phyloP scores from a whole-genome alignment of 2,329 filamentous ascomycete genomes.

The Ophiocordyceps robertsii region DNA sequence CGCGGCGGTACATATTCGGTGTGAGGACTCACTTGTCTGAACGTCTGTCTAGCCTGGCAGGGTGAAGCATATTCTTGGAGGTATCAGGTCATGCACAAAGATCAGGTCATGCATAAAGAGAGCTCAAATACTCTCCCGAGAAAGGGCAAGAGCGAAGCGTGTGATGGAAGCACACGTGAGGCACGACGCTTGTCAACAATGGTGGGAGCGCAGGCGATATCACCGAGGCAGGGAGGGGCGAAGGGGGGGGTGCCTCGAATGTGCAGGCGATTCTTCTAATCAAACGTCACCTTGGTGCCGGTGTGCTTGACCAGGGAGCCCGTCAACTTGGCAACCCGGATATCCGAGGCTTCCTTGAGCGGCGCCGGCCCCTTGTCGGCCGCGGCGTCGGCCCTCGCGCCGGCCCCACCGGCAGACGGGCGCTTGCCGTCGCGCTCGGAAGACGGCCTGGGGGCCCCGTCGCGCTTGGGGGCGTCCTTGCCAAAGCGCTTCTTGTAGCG shows the following conservation, averaged over 20 bases:
- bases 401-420: conserved; percentile 15
- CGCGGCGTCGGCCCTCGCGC: conserved; percentile 2
- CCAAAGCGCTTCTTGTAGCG: conserved; percentile 92
- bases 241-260: not conserved
- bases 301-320: conserved; percentile 66
- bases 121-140: too few species aligned
- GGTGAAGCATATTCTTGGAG: too few species aligned
- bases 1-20: too few species aligned
- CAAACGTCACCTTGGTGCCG: conserved; percentile 75
- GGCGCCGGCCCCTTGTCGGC: conserved; percentile 23
- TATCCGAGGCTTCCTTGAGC: conserved; percentile 28
- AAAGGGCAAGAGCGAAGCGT: too few species aligned
- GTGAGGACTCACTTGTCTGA: too few species aligned
- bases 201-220: too few species aligned
- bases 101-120: too few species aligned
- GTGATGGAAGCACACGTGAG: too few species aligned
- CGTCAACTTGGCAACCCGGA: conserved; percentile 50
- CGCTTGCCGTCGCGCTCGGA: conserved; percentile 20
- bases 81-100: too few species aligned
- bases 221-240: not conserved
- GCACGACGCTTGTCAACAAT: too few species aligned
- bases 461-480: conserved; percentile 41
- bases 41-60: too few species aligned
- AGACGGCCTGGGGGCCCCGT: conserved; percentile 13
- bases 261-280: conserved; percentile 27